Conservation (phyloP, 2,329 filamentous ascomycete genomes). For the Drechslerella stenobrocha region DNA sequence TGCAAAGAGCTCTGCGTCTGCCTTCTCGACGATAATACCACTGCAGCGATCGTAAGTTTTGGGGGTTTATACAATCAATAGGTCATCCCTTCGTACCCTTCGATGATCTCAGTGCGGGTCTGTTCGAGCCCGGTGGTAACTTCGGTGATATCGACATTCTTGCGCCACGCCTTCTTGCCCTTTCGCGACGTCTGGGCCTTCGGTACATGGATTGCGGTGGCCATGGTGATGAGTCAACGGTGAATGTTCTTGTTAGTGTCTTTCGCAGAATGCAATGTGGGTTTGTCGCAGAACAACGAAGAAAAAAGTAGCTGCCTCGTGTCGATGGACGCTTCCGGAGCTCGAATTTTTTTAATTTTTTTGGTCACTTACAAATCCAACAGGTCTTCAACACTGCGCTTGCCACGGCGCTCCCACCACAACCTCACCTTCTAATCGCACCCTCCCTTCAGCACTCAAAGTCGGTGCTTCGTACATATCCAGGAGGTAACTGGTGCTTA, state of each 20-base stretch:
- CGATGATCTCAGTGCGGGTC: conserved; percentile 84
- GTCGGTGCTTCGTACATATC: background rate
- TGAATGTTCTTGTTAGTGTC: background rate
- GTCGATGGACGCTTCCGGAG: conserved; percentile 33
- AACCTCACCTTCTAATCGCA: conserved; percentile 18
- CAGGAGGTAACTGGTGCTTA: background rate
- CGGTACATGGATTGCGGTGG: conserved; percentile 71
- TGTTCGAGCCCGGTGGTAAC: conserved; percentile 80
- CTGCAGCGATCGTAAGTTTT: conserved; percentile 58
- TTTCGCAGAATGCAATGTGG: background rate
- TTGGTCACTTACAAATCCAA: conserved; percentile 46
- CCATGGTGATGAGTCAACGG: conserved; percentile 12
- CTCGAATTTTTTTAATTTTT: conserved; percentile 25
- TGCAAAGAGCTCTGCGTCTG: conserved; percentile 80
- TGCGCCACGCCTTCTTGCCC: conserved; percentile 98
- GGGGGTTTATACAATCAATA: conserved; percentile 11
- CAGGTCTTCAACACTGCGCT: conserved; percentile 36
- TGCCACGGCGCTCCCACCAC: too few relatives aligned
- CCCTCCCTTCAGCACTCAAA: conserved; percentile 19
- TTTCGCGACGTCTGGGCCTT: conserved; percentile 84
- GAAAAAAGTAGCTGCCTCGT: conserved; percentile 33
- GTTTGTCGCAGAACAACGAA: conserved; percentile 20
- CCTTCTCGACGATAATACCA: conserved; percentile 81
- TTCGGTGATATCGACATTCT: conserved; percentile 92
- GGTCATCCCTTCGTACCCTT: conserved; percentile 65